Percentiles rank a stretch among this genome's conserved stretches.
phyloP scores from a whole-genome alignment of 257 asterid genomes.

The Orobanche coerulescens region DNA sequence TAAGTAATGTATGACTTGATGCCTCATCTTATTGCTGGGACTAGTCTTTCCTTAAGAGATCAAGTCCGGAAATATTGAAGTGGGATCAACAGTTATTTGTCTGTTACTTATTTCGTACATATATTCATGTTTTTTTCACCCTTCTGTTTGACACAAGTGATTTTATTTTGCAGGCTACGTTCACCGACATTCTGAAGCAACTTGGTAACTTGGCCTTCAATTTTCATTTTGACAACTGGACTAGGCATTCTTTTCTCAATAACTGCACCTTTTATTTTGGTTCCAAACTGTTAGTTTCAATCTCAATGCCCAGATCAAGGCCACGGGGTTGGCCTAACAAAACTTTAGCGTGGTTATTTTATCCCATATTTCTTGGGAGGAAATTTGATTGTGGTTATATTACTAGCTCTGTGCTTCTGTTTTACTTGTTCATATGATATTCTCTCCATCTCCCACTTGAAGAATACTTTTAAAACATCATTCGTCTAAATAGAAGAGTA shows the following conservation, averaged over 20 bases:
- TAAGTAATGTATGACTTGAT: neutral
- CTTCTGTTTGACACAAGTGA: neutral
- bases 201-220: slow-evolving; percentile 45
- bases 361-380: neutral
- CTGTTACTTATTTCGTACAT: neutral
- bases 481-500: too few species aligned
- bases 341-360: neutral
- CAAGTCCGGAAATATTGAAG: neutral
- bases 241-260: neutral
- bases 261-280: neutral
- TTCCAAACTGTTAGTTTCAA: neutral
- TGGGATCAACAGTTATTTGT: neutral
- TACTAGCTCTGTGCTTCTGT: neutral
- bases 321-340: neutral
- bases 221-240: neutral
- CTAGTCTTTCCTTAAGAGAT: neutral
- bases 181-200: slow-evolving; percentile 86
- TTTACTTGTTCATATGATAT: neutral
- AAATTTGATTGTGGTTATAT: neutral
- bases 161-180: slow-evolving; percentile 70
- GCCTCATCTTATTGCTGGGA: slow-evolving; percentile 10
- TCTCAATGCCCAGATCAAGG: neutral
- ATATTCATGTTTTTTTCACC: neutral
- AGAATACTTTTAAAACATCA: too few species aligned
- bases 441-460: too few species aligned